Conservation (phyloP, 805 yeast species). For the Teunomyces pallodes region DNA sequence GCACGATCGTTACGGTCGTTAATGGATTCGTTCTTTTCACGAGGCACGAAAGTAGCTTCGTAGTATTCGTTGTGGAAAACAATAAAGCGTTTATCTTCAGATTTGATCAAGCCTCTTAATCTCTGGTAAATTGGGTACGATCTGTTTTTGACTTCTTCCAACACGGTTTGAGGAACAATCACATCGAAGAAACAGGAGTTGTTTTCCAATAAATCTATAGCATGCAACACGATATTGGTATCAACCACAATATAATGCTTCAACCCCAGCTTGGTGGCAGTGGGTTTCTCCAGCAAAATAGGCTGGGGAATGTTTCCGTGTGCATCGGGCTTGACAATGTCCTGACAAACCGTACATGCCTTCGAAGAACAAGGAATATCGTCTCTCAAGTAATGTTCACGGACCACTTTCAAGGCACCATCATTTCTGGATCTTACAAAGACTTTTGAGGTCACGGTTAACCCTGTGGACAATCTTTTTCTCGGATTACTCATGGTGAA, state of each 20-base stretch:
- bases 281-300: slow-evolving; percentile 64
- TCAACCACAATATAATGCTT: slow-evolving; percentile 84
- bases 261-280: slow-evolving; percentile 46
- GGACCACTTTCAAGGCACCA: slow-evolving; percentile 82
- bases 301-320: slow-evolving; percentile 65
- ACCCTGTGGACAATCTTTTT: slow-evolving; percentile 39
- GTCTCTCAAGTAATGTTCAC: slow-evolving; percentile 89
- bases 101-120: slow-evolving; percentile 69
- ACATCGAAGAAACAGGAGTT: slow-evolving; percentile 79
- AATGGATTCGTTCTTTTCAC: slow-evolving; percentile 66
- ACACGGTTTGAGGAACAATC: slow-evolving; percentile 89
- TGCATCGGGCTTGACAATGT: slow-evolving; percentile 57
- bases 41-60: slow-evolving; percentile 61
- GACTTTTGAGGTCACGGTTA: slow-evolving; percentile 78
- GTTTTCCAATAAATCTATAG: slow-evolving; percentile 86
- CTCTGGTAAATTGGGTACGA: slow-evolving; percentile 88
- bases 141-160: slow-evolving; percentile 87
- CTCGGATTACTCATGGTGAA: slow-evolving; percentile 20
- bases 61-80: slow-evolving; percentile 93
- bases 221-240: slow-evolving; percentile 82
- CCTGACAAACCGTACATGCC: slow-evolving; percentile 62
- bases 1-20: slow-evolving; percentile 93
- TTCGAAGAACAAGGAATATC: slow-evolving; percentile 90
- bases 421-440: slow-evolving; percentile 90
- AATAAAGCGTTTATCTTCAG: slow-evolving; percentile 76